Base-by-base conservation (phyloP, 2,329 filamentous ascomycete genomes). In the Xylariomycetidae sp. region DNA sequence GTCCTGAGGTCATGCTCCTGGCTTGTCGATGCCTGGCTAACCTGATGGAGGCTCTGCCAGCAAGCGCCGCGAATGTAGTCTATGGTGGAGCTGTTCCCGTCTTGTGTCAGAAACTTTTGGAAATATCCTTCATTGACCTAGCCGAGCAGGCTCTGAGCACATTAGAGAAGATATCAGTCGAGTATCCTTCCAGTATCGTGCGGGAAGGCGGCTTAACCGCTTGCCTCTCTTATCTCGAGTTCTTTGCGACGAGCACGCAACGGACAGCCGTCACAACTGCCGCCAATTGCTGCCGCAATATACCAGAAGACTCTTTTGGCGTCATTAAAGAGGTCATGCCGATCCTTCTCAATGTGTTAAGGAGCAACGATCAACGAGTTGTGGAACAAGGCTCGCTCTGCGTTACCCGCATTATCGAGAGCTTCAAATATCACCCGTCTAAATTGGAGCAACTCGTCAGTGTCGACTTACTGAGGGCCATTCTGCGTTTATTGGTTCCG, bases 121-220 rank as follows among this genome's bases (percentile, higher is more conserved):
- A 97, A 61, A 97, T 97, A 28, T 84, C 90, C 41, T 98, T 90
- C 59, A 98, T 98, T 57, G 92, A 98, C 59, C 71, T 98, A 34
- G 94, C 94, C 23, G 92, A 98, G 63, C 94, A 98, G 65, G 88
- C 92, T 37, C 67, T 98, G 31, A 98, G 88, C 66, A 98, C 92
- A 0, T 69, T 98, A 33, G 89, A 97, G 57, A 98, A 97, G 64
- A 96, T 98, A 31, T 98, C 92, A 0, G 80, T 90, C 36, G 92
- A 98, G 56, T 98, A 95, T 54, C 92, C 92, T 2, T 82, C 85
- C 4, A 88, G 87, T 36, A 98, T 98, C 49, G 92, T 98, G 27
- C 85, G 89, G 32, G 92, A 97, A 63, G 94, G 92, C 30, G 92
- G 92, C 9, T 69, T 98, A 42, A 94, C 87, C 2, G 92, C 92